Evolutionary conservation across 2,329 filamentous ascomycete genomes (phyloP).

Genomic region (Fusarium anguioides): DNA sequence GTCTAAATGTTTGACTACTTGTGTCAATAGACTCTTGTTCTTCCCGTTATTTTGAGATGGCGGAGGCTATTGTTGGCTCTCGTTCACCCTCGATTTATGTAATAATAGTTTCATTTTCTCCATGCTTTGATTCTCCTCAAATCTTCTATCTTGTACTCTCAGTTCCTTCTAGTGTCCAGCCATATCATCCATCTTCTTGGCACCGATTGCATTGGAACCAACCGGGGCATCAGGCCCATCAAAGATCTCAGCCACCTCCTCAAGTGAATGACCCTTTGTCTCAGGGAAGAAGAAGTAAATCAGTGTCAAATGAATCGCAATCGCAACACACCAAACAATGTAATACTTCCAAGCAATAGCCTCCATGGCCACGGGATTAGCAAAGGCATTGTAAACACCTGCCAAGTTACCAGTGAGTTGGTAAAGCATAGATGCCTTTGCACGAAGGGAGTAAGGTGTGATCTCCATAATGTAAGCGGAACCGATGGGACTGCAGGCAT

Average conservation of each 20-base stretch:
- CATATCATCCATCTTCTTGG: constrained; percentile 28
- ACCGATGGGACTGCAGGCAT: constrained; percentile 54
- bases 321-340: constrained; percentile 55
- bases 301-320: constrained; percentile 34
- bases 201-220: constrained; percentile 34
- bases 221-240: constrained; percentile 36
- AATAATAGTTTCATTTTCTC: too few species aligned
- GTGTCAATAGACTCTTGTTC: too few species aligned
- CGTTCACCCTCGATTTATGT: too few species aligned
- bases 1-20: too few species aligned
- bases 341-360: constrained; percentile 58
- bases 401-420: constrained; percentile 46
- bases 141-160: too few species aligned
- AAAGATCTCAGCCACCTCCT: constrained; percentile 42
- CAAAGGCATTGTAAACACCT: constrained; percentile 53
- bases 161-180: not conserved
- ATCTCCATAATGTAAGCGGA: constrained; percentile 60
- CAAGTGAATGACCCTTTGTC: constrained; percentile 38
- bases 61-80: too few species aligned
- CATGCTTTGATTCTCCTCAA: too few species aligned
- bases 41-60: too few species aligned
- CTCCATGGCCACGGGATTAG: constrained; percentile 57
- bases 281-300: constrained; percentile 48
- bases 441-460: constrained; percentile 48
- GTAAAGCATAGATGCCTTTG: constrained; percentile 47